phyloP scores from a whole-genome alignment of 148 eudicot species.

The Limonium bicolor region DNA sequence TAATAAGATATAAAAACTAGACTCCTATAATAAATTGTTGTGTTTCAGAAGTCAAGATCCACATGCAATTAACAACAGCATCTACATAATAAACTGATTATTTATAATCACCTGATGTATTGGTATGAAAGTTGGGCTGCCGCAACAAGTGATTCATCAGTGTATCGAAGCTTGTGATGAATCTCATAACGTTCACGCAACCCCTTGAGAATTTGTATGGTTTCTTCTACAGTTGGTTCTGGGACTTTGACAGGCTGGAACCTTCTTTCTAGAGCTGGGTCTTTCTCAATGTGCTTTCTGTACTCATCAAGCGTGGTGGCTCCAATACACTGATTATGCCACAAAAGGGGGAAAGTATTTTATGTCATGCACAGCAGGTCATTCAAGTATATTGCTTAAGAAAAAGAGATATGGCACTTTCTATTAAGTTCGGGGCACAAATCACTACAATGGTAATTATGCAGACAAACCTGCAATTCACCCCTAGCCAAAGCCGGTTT shows the following conservation, averaged over 20 bases:
- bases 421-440: background rate
- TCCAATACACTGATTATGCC: conserved; percentile 61
- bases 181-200: conserved; percentile 89
- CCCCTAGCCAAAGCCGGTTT: conserved; percentile 96
- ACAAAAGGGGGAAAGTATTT: background rate
- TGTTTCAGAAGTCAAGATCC: too few relatives aligned
- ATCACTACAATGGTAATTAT: background rate
- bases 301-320: conserved; percentile 96
- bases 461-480: conserved; percentile 58
- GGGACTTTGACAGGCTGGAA: conserved; percentile 95
- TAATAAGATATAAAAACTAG: too few relatives aligned
- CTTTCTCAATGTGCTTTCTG: conserved; percentile 92
- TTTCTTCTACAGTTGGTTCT: conserved; percentile 87
- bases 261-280: conserved; percentile 88
- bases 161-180: conserved; percentile 9
- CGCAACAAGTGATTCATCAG: conserved; percentile 10
- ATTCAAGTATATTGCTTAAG: too few relatives aligned
- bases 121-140: conserved; percentile 12
- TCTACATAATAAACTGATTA: background rate
- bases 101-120: conserved; percentile 4
- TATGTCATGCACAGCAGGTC: too few relatives aligned
- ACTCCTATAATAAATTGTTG: too few relatives aligned
- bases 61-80: too few relatives aligned
- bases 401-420: too few relatives aligned
- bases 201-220: conserved; percentile 74